These are phyloP conservation scores for Pythium periplocum DNA, from an alignment of 352 stramenopile genomes.

Conservation along the genomic window DNA sequence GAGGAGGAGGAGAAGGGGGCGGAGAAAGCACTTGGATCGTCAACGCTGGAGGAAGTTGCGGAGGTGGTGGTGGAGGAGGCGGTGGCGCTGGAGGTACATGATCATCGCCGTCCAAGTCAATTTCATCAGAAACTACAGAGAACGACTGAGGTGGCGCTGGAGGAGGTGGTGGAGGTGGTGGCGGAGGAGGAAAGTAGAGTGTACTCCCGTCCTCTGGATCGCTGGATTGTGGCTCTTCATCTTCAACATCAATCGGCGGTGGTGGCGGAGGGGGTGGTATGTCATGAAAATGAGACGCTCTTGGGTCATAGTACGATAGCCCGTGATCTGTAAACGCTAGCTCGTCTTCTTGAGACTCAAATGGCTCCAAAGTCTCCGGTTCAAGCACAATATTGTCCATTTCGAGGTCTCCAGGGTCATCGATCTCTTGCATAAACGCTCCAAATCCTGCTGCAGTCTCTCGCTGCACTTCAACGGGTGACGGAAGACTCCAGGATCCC, in stretches of 20 bases:
- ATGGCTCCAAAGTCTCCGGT: too few species aligned
- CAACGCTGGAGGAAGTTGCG: slow-evolving; percentile 7
- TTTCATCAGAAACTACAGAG: background rate
- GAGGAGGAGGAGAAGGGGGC: slow-evolving; percentile 1
- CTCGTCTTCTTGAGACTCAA: too few species aligned
- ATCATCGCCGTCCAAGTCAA: slow-evolving; percentile 1
- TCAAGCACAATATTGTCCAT: slow-evolving; percentile 21
- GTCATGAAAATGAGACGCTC: background rate
- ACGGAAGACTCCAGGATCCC: too few species aligned
- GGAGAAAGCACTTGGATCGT: background rate
- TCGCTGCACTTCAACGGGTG: background rate
- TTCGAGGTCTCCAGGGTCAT: slow-evolving; percentile 23
- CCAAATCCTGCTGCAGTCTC: slow-evolving; percentile 15
- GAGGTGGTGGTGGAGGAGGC: slow-evolving; percentile 10
- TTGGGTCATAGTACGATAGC: slow-evolving; percentile 50
- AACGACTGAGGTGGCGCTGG: slow-evolving; percentile 1
- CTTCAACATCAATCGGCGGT: too few species aligned
- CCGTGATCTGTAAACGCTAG: slow-evolving; percentile 36
- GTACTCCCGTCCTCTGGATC: too few species aligned
- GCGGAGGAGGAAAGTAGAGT: background rate
- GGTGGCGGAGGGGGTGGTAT: slow-evolving; percentile 1
- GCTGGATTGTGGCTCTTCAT: too few species aligned
- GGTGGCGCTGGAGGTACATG: slow-evolving; percentile 20
- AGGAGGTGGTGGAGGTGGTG: background rate
- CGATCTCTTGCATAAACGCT: slow-evolving; percentile 66